phyloP scores from a whole-genome alignment of 129 eudicot genomes.

The Chrysanthemum seticuspe region DNA sequence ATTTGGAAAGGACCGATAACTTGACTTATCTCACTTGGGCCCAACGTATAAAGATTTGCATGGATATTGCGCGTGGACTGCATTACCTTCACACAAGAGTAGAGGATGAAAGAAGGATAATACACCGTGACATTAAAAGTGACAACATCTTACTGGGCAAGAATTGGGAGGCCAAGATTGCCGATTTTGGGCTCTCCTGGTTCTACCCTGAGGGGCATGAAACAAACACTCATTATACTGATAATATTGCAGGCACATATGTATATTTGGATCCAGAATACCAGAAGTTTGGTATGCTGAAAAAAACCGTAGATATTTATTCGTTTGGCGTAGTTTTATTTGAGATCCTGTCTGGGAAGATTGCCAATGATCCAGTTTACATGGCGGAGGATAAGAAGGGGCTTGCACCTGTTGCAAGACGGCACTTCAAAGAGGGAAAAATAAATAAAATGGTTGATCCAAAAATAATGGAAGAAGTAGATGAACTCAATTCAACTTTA shows the following conservation, averaged over 20 bases:
- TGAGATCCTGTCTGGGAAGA: conserved; percentile 1
- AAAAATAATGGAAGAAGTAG: neutral
- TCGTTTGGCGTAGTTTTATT: neutral
- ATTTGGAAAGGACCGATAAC: neutral
- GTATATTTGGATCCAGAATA: neutral
- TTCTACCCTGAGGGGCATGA: neutral
- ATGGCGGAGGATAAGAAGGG: neutral
- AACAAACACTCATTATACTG: neutral
- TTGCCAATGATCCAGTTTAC: neutral
- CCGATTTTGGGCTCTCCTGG: conserved; percentile 7
- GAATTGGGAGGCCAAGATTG: neutral
- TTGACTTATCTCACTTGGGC: neutral
- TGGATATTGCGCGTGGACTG: neutral
- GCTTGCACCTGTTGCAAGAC: neutral
- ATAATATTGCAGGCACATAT: neutral
- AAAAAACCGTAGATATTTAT: neutral
- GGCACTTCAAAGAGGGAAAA: neutral
- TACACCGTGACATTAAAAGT: conserved; percentile 4
- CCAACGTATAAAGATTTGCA: conserved; percentile 2
- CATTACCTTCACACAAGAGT: neutral
- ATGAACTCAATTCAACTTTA: neutral
- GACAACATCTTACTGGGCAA: neutral
- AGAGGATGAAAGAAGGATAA: neutral
- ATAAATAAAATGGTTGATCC: neutral
- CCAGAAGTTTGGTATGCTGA: neutral